Evolutionary conservation across 2,329 filamentous ascomycete species (phyloP).

Genomic region (Verticillium nubilum): DNA sequence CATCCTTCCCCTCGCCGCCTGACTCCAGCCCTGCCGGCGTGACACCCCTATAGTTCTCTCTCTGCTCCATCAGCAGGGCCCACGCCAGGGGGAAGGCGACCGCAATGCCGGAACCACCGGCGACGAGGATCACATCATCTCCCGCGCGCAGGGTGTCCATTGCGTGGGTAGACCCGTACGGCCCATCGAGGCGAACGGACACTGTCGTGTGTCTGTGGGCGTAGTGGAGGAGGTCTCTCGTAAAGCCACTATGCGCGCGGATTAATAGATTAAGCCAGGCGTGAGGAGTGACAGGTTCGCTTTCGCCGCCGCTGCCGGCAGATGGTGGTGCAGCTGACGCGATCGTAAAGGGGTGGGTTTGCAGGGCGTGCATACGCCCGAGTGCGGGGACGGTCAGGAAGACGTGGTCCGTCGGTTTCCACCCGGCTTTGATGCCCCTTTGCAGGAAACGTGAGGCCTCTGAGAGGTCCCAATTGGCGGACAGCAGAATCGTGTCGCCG

Average conservation of each 20-base stretch:
- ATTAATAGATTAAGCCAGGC: conserved; percentile 54
- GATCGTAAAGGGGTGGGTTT: conserved; percentile 64
- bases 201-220: conserved; percentile 38
- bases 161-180: conserved; percentile 55
- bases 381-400: conserved; percentile 56
- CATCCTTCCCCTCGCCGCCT: background rate
- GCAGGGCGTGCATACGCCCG: conserved; percentile 44
- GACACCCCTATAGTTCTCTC: background rate
- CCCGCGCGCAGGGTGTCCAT: conserved; percentile 44
- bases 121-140: conserved; percentile 48
- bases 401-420: conserved; percentile 57
- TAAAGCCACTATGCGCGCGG: conserved; percentile 55
- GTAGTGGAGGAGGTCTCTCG: conserved; percentile 45
- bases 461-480: conserved; percentile 28
- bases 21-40: conserved; percentile 1
- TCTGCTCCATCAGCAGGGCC: conserved; percentile 32
- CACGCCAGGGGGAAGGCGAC: conserved; percentile 57
- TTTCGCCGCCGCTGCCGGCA: background rate
- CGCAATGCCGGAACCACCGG: conserved; percentile 60
- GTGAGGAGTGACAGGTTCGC: conserved; percentile 28
- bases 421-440: conserved; percentile 41
- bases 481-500: conserved; percentile 46
- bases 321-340: conserved; percentile 48
- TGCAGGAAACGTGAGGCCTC: background rate
- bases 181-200: conserved; percentile 53